Conservation (phyloP, 805 yeast species). For the Kuraishia ogatae region DNA sequence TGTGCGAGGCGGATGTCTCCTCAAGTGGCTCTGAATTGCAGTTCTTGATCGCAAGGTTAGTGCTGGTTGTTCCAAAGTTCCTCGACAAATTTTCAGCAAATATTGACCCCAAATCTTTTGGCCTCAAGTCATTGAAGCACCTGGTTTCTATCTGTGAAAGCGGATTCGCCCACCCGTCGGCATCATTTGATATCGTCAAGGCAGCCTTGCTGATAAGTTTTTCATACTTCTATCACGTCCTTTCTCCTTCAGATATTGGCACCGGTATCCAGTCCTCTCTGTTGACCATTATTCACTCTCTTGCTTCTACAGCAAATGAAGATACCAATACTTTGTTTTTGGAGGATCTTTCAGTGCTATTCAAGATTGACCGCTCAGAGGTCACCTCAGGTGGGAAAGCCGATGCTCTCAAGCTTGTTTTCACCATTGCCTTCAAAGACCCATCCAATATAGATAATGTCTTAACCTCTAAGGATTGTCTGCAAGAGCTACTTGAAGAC, state of each 20-base stretch:
- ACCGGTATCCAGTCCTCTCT: conserved; percentile 16
- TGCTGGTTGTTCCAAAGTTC: conserved; percentile 47
- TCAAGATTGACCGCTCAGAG: conserved; percentile 34
- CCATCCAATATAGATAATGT: conserved; percentile 66
- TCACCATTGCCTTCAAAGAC: conserved; percentile 61
- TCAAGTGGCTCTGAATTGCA: conserved; percentile 15
- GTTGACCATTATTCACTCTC: conserved; percentile 28
- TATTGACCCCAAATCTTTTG: conserved; percentile 12
- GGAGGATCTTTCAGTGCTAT: conserved; percentile 56
- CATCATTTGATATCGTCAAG: conserved; percentile 11
- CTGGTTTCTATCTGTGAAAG: conserved; percentile 8
- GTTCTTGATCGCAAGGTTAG: conserved; percentile 38
- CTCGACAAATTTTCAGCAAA: conserved; percentile 39
- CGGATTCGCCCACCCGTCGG: conserved; percentile 6
- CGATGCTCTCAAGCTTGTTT: conserved; percentile 42
- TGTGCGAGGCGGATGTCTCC: conserved; percentile 3
- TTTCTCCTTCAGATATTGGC: conserved; percentile 14
- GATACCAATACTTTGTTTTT: conserved; percentile 70
- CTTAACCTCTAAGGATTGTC: conserved; percentile 60
- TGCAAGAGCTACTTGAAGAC: conserved; percentile 47
- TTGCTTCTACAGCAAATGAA: conserved; percentile 61
- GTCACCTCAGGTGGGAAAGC: conserved; percentile 21
- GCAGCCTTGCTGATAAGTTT: conserved; percentile 38
- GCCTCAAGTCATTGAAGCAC: conserved; percentile 16
- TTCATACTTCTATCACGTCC: conserved; percentile 30